phyloP scores from a whole-genome alignment of 2,329 filamentous ascomycete genomes.

The Aspergillus ochraceoroseus region DNA sequence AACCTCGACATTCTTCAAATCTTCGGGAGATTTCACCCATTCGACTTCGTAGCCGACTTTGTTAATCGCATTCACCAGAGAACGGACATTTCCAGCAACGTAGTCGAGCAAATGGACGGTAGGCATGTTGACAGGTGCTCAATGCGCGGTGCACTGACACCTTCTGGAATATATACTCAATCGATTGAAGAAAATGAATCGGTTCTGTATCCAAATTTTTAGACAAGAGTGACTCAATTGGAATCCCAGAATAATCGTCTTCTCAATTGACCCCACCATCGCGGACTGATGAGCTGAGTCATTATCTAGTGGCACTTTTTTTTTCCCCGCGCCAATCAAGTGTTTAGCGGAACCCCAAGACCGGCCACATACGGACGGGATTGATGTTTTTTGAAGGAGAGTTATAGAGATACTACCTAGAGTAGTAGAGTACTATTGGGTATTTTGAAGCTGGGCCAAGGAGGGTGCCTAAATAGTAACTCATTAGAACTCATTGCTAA shows the following conservation, averaged over 20 bases:
- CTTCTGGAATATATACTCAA: neutral
- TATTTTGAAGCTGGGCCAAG: no score
- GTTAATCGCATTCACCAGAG: slow-evolving; percentile 94
- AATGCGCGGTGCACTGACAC: neutral
- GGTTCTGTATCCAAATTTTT: neutral
- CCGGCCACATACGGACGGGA: no score
- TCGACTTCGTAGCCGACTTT: slow-evolving; percentile 88
- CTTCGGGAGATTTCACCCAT: slow-evolving; percentile 81
- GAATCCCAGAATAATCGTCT: no score
- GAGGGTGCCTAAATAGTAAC: no score
- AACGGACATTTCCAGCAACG: slow-evolving; percentile 92
- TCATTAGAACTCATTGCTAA: no score
- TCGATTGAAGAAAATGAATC: neutral
- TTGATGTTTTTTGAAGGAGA: no score
- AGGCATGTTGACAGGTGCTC: slow-evolving; percentile 34
- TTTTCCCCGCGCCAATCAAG: slow-evolving; percentile 18
- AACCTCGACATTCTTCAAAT: slow-evolving; percentile 80
- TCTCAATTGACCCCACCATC: slow-evolving; percentile 3
- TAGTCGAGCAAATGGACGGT: slow-evolving; percentile 64
- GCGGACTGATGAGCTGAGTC: slow-evolving; percentile 22
- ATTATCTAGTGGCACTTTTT: slow-evolving; percentile 11
- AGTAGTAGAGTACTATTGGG: no score
- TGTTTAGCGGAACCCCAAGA: no score
- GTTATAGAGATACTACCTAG: no score
- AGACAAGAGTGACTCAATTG: neutral